A percentile compares a stretch with the other conserved stretches of the same genome.
These are phyloP conservation scores for peach (Prunus persica) DNA, from an alignment of 306 rosid species.

Conservation along the genomic window Prunus_persica_NCBIv2 NC_034010.1:5955501-5956000, in stretches of 20 bases:
- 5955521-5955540: too few species aligned
- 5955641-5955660: slow-evolving; percentile 95
- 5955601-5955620: slow-evolving; percentile 5
- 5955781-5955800: slow-evolving; percentile 26
- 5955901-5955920: slow-evolving; percentile 76
- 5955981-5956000: slow-evolving; percentile 66
- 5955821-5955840: slow-evolving; percentile 82
- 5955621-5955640: slow-evolving; percentile 72
- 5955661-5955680: slow-evolving; percentile 95
- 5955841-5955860: slow-evolving; percentile 76
- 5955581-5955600: too few species aligned
- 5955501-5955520: too few species aligned
- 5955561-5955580: too few species aligned
- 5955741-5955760: slow-evolving; percentile 16
- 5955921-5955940: background rate
- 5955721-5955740: slow-evolving; percentile 99
- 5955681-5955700: slow-evolving; percentile 93
- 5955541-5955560: too few species aligned
- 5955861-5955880: slow-evolving; percentile 75
- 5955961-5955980: slow-evolving; percentile 13
- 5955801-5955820: slow-evolving; percentile 85
- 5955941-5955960: background rate
- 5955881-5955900: slow-evolving; percentile 85
- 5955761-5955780: slow-evolving; percentile 17
- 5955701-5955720: slow-evolving; percentile 99